phyloP scores from a whole-genome alignment of 441 rosid species.

The Geranium incanum region DNA sequence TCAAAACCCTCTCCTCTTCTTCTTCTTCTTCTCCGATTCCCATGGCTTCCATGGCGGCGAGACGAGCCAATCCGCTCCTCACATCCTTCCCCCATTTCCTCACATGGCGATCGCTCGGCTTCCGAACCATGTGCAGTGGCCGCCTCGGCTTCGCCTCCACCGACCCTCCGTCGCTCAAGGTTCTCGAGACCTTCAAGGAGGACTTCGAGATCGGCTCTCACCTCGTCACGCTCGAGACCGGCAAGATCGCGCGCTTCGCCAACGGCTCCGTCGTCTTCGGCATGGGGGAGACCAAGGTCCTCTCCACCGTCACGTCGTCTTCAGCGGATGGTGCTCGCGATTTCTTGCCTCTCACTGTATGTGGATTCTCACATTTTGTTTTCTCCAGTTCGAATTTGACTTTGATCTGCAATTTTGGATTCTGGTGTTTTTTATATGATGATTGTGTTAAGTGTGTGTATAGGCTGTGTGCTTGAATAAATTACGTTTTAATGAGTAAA shows the following conservation, averaged over 20 bases:
- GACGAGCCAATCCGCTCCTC: constrained; percentile 36
- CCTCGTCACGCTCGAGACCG: constrained; percentile 68
- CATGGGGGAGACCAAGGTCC: constrained; percentile 67
- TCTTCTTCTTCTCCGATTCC: constrained; percentile 18
- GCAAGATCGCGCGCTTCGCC: constrained; percentile 82
- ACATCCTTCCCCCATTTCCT: constrained; percentile 39
- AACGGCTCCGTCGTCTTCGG: constrained; percentile 84
- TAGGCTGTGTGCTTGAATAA: neutral
- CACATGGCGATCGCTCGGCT: constrained; percentile 51
- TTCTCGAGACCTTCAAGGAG: constrained; percentile 67
- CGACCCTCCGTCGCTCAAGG: constrained; percentile 40
- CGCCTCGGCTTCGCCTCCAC: constrained; percentile 53
- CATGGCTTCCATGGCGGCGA: constrained; percentile 52
- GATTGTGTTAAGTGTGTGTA: neutral
- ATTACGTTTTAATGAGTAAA: neutral
- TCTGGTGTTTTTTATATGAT: neutral
- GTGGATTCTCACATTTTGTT: constrained; percentile 14
- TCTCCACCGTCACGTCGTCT: constrained; percentile 71
- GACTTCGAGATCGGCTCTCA: constrained; percentile 87
- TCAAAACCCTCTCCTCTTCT: constrained; percentile 10
- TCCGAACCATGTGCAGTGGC: constrained; percentile 56
- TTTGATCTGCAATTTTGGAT: neutral
- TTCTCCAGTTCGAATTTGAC: neutral
- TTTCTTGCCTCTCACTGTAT: constrained; percentile 84
- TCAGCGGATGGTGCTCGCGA: constrained; percentile 57